Conservation (phyloP, 73 alveolate genomes). For the Loxodes magnus region DNA sequence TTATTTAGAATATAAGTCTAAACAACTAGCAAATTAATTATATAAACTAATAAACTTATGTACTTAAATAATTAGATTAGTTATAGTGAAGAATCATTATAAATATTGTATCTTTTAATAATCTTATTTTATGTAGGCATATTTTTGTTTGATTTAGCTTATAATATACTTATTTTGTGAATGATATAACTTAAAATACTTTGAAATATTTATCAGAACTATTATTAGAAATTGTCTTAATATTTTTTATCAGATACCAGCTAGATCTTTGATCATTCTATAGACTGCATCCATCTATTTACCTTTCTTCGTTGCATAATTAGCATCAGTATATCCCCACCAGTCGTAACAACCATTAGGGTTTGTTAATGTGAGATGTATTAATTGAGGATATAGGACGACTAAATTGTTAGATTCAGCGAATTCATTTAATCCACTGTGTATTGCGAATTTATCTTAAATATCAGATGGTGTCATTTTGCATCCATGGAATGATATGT, state of each 20-base stretch:
- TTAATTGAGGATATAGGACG: conserved; percentile 33
- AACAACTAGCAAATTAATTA: too few relatives aligned
- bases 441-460: conserved; percentile 16
- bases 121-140: too few relatives aligned
- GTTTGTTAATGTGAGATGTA: neutral
- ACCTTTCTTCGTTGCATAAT: conserved; percentile 22
- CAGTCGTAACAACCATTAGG: conserved; percentile 53
- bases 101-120: too few relatives aligned
- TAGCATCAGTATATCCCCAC: conserved; percentile 33
- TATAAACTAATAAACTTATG: too few relatives aligned
- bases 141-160: too few relatives aligned
- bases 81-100: too few relatives aligned
- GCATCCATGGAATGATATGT: conserved; percentile 47
- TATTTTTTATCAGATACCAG: neutral
- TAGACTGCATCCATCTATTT: conserved; percentile 11
- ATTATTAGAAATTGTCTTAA: neutral
- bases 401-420: conserved; percentile 44
- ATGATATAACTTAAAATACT: too few relatives aligned
- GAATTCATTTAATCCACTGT: conserved; percentile 29
- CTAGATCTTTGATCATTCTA: conserved; percentile 11
- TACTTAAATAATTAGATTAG: too few relatives aligned
- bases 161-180: too few relatives aligned
- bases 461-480: conserved; percentile 14
- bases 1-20: too few relatives aligned
- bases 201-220: too few relatives aligned